Evolutionary conservation across 495 filamentous ascomycete genomes (phyloP), one percentile per base, ranked within the genome.

Genomic region (Corynascus novoguineensis): DNA sequence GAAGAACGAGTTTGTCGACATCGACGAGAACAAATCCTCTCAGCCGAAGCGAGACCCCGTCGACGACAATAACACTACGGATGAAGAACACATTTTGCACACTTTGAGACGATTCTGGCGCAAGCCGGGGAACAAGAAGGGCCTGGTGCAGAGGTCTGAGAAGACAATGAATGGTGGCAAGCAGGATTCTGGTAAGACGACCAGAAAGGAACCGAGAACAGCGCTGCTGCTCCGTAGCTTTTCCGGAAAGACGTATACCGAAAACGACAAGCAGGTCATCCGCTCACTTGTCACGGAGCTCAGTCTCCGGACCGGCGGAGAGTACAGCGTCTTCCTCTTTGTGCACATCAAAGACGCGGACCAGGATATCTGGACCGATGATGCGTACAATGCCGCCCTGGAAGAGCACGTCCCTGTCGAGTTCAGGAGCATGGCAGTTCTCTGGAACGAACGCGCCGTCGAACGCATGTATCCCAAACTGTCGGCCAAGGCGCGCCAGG

Each of bases 281-380:
- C 85, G 89, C 19, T 78, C 88, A 3, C 71, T 92, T 50, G 79
- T 93, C 59, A 83, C 81, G 19, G 90, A 93, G 67, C 71, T 91
- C 27, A 81, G 81, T 5, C 70, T 95, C 14, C 77, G 82, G 46
- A 84, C 86, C 8, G 89, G 90, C 3, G 87, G 82, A 11, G 85
- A 90, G 70, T 92, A 90, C 65, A 78, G 88, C 61, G 80, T 93
- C 31, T 87, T 86, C 60, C 70, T 93, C 4, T 77, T 92, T 52
- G 79, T 92, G 22, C 85, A 93, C 47, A 80, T 88, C 56, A 88
- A 84, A 57, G 81, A 90, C 51, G 37, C 17, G 54, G 69, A 46
- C 63, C 70, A 28, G 63, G 68, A 76, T 3, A 85, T 89, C 52
- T 85, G 78, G 70, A 73, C 81, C 64, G 64, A 72, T 17, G 69